Conservation (phyloP, 2,329 filamentous ascomycete species). For the Didymella pomorum region DNA sequence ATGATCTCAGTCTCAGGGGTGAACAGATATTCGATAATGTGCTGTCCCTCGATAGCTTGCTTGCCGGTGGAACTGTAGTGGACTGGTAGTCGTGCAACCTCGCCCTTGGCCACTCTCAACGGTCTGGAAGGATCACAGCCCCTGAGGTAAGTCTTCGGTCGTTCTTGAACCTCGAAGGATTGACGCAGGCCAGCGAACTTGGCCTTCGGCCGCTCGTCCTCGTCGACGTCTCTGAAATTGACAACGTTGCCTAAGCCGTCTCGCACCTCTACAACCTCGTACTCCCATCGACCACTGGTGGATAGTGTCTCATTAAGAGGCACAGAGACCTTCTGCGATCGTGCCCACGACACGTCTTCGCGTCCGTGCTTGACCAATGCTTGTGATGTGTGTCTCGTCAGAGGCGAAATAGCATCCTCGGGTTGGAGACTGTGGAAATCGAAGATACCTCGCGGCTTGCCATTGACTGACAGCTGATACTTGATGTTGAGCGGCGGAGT, state of each 20-base stretch:
- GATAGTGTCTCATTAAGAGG: conserved; percentile 90
- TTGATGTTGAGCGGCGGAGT: conserved; percentile 91
- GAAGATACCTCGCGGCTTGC: conserved; percentile 81
- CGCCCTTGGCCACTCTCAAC: conserved; percentile 82
- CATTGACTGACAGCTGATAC: conserved; percentile 88
- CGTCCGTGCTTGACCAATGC: conserved; percentile 65
- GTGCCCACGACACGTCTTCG: conserved; percentile 82
- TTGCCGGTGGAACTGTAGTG: conserved; percentile 70
- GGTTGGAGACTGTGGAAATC: conserved; percentile 89
- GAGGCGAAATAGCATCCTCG: conserved; percentile 80
- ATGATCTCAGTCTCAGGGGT: conserved; percentile 75
- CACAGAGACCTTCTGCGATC: conserved; percentile 75
- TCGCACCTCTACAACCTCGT: conserved; percentile 88
- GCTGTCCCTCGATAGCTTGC: conserved; percentile 67
- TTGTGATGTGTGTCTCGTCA: conserved; percentile 68
- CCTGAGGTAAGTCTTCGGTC: conserved; percentile 74
- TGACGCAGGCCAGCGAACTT: conserved; percentile 73
- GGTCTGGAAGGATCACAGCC: conserved; percentile 83
- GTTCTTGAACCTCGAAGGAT: conserved; percentile 84
- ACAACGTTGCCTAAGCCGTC: conserved; percentile 90
- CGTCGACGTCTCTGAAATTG: conserved; percentile 71
- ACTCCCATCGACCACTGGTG: conserved; percentile 81
- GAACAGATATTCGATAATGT: conserved; percentile 83
- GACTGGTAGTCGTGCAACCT: conserved; percentile 72
- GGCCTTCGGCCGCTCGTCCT: conserved; percentile 69